Conservation (phyloP, 2,329 filamentous ascomycete species). For the Colletotrichum cuscutae region DNA sequence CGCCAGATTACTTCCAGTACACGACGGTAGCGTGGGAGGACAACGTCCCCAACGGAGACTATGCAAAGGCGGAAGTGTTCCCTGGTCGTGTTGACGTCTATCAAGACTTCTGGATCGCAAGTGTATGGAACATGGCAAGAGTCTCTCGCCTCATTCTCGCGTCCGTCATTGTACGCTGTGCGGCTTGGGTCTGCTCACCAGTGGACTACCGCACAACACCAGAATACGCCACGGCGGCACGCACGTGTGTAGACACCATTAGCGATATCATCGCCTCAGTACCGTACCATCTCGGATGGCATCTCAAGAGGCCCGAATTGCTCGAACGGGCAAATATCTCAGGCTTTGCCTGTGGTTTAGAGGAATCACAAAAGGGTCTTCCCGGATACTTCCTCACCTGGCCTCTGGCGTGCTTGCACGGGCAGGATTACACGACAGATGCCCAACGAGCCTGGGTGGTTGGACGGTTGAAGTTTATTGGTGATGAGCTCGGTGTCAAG, state of each 20-base stretch:
- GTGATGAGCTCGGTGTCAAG: constrained; percentile 65
- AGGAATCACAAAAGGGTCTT: constrained; percentile 62
- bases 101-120: constrained; percentile 67
- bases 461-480: constrained; percentile 65
- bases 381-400: constrained; percentile 70
- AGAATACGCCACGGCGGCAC: constrained; percentile 66
- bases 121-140: constrained; percentile 66
- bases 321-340: constrained; percentile 52
- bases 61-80: constrained; percentile 64
- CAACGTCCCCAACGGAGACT: constrained; percentile 62
- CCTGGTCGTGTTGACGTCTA: constrained; percentile 71
- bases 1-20: constrained; percentile 62
- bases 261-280: constrained; percentile 69
- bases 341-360: constrained; percentile 60
- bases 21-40: constrained; percentile 68
- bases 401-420: constrained; percentile 64
- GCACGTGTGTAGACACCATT: constrained; percentile 62
- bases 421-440: constrained; percentile 69
- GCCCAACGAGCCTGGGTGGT: constrained; percentile 65
- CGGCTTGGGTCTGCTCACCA: constrained; percentile 69
- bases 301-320: constrained; percentile 55
- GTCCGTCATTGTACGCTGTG: constrained; percentile 66
- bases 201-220: constrained; percentile 71
- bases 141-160: constrained; percentile 65
- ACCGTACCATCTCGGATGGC: constrained; percentile 72